Evolutionary conservation across 352 stramenopile species (phyloP).

Genomic region (Globisporangium spiculum): DNA sequence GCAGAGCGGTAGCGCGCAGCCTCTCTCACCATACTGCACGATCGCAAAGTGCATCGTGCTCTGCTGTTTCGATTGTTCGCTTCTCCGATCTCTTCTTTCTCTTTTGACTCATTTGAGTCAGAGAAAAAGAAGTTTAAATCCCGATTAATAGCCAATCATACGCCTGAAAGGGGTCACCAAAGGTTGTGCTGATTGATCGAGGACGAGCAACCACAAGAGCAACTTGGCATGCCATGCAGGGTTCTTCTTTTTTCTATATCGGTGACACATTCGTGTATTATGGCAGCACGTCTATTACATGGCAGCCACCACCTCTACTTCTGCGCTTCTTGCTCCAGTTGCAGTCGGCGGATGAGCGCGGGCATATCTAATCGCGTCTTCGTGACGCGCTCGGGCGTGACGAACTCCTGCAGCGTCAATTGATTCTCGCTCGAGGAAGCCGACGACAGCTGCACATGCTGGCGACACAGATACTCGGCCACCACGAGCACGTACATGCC

Average conservation of each 20-base stretch:
- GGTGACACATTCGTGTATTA: not conserved
- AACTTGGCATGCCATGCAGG: not conserved
- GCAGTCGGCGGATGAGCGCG: constrained; percentile 31
- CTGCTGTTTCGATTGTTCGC: not conserved
- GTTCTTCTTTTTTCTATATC: not conserved
- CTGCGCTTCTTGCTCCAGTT: not conserved
- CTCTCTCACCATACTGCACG: constrained; percentile 73
- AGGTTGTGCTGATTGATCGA: not conserved
- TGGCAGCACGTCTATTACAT: not conserved
- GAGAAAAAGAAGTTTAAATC: not conserved
- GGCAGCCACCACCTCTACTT: not conserved
- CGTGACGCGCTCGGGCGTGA: constrained; percentile 48
- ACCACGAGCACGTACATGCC: constrained; percentile 74
- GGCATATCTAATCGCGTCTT: constrained; percentile 48
- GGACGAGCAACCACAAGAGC: not conserved
- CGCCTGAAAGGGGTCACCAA: not conserved
- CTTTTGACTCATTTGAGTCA: not conserved
- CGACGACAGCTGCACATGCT: constrained; percentile 18
- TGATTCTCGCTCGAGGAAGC: not conserved
- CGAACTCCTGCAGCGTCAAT: constrained; percentile 36
- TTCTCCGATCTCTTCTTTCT: not conserved
- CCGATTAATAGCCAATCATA: constrained; percentile 3
- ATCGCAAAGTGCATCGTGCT: constrained; percentile 62
- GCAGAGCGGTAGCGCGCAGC: not conserved
- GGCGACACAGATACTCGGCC: constrained; percentile 56